phyloP scores from a whole-genome alignment of 129 eudicot species.

The Heracleum sosnowskyi region DNA sequence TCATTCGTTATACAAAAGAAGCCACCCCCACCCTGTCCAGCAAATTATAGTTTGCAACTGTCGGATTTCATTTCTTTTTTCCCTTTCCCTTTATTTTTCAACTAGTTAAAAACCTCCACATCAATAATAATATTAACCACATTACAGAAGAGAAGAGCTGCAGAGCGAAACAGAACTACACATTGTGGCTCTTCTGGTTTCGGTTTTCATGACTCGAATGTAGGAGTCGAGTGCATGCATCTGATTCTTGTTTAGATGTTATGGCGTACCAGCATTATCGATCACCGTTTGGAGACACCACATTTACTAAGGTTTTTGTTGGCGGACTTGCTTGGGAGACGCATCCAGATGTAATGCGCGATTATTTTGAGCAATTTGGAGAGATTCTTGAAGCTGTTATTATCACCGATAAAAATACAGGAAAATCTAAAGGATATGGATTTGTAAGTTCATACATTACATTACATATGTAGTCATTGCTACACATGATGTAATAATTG shows the following conservation, averaged over 20 bases:
- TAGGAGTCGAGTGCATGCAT: background rate
- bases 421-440: slow-evolving; percentile 95
- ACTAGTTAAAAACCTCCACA: background rate
- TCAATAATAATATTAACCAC: background rate
- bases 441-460: slow-evolving; percentile 40
- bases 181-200: background rate
- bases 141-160: too few species aligned
- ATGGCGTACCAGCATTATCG: slow-evolving; percentile 80
- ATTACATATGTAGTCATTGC: background rate
- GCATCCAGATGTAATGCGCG: slow-evolving; percentile 69
- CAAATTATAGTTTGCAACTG: slow-evolving; percentile 90
- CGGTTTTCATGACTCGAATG: background rate
- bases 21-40: slow-evolving; percentile 30
- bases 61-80: slow-evolving; percentile 38
- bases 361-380: slow-evolving; percentile 77
- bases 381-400: slow-evolving; percentile 96
- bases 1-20: slow-evolving; percentile 43
- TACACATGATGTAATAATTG: background rate
- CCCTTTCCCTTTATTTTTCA: slow-evolving; percentile 9
- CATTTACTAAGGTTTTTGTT: slow-evolving; percentile 78
- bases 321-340: slow-evolving; percentile 99
- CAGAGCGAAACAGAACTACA: background rate
- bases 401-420: slow-evolving; percentile 77
- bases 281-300: slow-evolving; percentile 95
- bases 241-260: slow-evolving; percentile 10